Evolutionary conservation across 805 yeast genomes (phyloP).

Genomic region (Yarrowia divulgata): DNA sequence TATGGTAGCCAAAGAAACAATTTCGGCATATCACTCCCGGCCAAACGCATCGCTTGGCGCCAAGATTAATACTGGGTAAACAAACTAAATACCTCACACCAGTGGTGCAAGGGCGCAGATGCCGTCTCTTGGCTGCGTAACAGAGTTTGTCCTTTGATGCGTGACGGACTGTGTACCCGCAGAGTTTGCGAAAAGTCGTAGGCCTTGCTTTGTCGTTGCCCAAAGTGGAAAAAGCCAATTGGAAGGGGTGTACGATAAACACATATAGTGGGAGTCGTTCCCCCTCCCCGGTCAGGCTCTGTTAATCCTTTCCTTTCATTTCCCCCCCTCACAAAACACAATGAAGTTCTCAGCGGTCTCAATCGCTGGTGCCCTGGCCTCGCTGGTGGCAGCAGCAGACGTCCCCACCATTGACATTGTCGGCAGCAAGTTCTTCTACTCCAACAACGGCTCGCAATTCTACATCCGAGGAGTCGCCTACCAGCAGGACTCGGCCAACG

Average conservation of each 20-base stretch:
- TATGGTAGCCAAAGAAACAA: too few relatives aligned
- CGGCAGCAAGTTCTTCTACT: conserved; percentile 80
- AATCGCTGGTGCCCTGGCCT: conserved; percentile 41
- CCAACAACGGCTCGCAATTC: conserved; percentile 78
- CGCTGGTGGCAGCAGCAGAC: conserved; percentile 43
- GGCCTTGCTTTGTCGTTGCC: conserved; percentile 36
- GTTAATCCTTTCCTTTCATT: too few relatives aligned
- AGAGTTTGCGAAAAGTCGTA: conserved; percentile 9
- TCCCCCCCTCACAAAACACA: too few relatives aligned
- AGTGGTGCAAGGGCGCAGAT: conserved; percentile 21
- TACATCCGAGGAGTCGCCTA: conserved; percentile 88
- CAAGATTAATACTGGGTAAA: not conserved
- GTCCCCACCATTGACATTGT: conserved; percentile 63
- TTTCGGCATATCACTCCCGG: too few relatives aligned
- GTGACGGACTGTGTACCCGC: not conserved
- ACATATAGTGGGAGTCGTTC: conserved; percentile 1
- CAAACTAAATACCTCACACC: conserved; percentile 19
- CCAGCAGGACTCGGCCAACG: conserved; percentile 70
- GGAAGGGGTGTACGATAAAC: not conserved
- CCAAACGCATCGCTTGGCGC: not conserved
- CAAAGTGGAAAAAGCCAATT: conserved; percentile 31
- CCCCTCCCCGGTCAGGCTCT: too few relatives aligned
- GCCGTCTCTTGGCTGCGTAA: conserved; percentile 22
- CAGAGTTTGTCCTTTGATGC: not conserved
- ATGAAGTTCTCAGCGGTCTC: conserved; percentile 47